A percentile compares a stretch with the other conserved stretches of the same genome.
phyloP scores from a whole-genome alignment of 352 stramenopile species.

The Globisporangium sylvaticum region DNA sequence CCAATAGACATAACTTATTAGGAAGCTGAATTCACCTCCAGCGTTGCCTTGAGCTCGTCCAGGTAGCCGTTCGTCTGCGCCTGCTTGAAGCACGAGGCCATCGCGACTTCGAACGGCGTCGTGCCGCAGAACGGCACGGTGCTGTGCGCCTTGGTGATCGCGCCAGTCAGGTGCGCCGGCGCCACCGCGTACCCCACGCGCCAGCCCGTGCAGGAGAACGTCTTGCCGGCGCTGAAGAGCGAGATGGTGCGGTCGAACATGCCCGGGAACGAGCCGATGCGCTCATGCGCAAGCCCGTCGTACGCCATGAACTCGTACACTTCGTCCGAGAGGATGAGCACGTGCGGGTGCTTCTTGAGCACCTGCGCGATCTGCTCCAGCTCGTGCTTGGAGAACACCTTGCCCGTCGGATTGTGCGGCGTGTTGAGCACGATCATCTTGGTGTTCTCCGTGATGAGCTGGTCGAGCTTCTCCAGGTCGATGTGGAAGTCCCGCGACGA shows the following conservation, averaged over 20 bases:
- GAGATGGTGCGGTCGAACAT: constrained; percentile 89
- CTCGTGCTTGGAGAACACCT: constrained; percentile 94
- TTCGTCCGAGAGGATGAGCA: constrained; percentile 95
- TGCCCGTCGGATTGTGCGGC: constrained; percentile 98
- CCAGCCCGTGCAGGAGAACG: constrained; percentile 93
- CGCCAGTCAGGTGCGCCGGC: constrained; percentile 44
- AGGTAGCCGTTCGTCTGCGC: constrained; percentile 88
- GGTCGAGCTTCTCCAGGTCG: constrained; percentile 84
- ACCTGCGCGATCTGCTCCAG: constrained; percentile 89
- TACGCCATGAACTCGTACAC: constrained; percentile 98
- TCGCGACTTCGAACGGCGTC: constrained; percentile 92
- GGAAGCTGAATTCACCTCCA: constrained; percentile 29
- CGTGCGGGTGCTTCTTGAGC: constrained; percentile 78
- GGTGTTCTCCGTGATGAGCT: constrained; percentile 87
- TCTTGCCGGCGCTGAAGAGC: constrained; percentile 92
- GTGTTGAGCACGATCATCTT: constrained; percentile 97
- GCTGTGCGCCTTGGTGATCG: constrained; percentile 79
- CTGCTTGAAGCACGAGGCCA: constrained; percentile 85
- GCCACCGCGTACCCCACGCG: constrained; percentile 83
- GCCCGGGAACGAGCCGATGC: constrained; percentile 70
- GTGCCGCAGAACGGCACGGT: constrained; percentile 92
- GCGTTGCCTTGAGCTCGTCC: constrained; percentile 58
- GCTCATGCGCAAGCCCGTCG: constrained; percentile 65
- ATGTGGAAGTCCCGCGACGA: constrained; percentile 79
- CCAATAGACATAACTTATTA: constrained; percentile 8